These are phyloP conservation scores for Entonaema liquescens DNA, from an alignment of 495 filamentous ascomycete genomes.

Conservation along the genomic window DNA sequence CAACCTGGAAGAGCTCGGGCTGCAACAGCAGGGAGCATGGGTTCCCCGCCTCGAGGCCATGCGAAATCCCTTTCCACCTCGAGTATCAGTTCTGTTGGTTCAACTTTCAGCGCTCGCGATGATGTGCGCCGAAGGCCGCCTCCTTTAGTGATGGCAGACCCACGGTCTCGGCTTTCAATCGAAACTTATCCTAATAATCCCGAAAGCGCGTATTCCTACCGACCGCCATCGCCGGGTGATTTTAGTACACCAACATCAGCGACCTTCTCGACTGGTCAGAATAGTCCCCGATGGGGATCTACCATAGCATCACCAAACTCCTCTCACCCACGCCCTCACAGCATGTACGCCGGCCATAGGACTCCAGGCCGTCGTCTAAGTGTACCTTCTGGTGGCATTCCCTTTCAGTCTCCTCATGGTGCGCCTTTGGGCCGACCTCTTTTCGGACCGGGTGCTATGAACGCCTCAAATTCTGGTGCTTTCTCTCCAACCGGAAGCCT, in stretches of 20 bases:
- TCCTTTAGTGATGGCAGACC: conserved; percentile 85
- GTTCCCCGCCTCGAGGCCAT: conserved; percentile 76
- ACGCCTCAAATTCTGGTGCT: conserved; percentile 59
- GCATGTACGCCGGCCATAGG: conserved; percentile 69
- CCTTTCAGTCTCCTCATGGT: conserved; percentile 74
- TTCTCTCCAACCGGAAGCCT: conserved; percentile 69
- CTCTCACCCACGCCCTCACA: conserved; percentile 67
- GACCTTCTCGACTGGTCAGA: conserved; percentile 75
- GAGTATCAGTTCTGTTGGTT: conserved; percentile 79
- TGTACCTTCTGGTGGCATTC: conserved; percentile 78
- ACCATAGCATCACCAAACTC: conserved; percentile 73
- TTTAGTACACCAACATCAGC: conserved; percentile 79
- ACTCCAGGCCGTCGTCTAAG: conserved; percentile 80
- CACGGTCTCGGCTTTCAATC: conserved; percentile 66
- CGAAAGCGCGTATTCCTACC: conserved; percentile 63
- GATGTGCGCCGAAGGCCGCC: conserved; percentile 78
- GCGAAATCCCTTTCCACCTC: conserved; percentile 85
- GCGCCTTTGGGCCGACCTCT: conserved; percentile 64
- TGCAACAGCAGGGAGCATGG: conserved; percentile 71
- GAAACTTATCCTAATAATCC: conserved; percentile 64
- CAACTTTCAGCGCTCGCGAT: conserved; percentile 67
- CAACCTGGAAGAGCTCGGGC: conserved; percentile 77
- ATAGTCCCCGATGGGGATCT: conserved; percentile 75
- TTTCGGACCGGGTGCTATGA: conserved; percentile 62
- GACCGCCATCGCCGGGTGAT: conserved; percentile 69